Base-by-base conservation (phyloP, 352 stramenopile species). In the Nothophytophthora sp. region DNA sequence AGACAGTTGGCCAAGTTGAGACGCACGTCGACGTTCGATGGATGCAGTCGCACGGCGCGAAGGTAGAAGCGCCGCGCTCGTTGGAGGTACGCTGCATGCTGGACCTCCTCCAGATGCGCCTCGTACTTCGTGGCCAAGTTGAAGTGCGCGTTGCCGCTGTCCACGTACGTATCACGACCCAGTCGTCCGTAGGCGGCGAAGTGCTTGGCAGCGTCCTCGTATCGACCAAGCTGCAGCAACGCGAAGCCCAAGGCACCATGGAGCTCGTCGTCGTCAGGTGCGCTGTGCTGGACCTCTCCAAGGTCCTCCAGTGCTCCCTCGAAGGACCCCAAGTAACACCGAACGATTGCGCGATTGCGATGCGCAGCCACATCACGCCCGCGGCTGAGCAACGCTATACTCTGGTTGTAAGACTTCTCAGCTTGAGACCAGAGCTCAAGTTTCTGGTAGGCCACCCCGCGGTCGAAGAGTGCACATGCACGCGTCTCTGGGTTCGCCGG, bases 91-190 rank as follows among this genome's bases (percentile, higher is more conserved):
- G 34, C 41, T 4, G 54, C 28, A 47, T 79, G 68, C 34, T 74
- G 60, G 12, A 35, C 57, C 57, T 85, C 33, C 22, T 84, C 58
- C 6, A 90, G 43, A 3, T 60, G 56, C 13, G 19, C 39, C 20
- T 70, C 43, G 10, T 45, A 63, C 27, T 62, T 67, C 13, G 61
- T 73, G 8, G 63, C 81, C 43, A 92, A 51, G 47, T 82, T 92
- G 19, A 89, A 89, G 55, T 88, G 87, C 3, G 79, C 76, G 38
- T 90, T 92, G 35, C 76, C 81, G n/a, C 73, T 85, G 43, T 92
- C 81, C 0, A 69, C 70, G 35, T 81, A 86, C 5, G 79, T 89
- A 35, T 92, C 76, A 23, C 74, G 70, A 34, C 66, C 82, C 8
- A 83, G 42, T 0, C 77, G 67, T 11, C 81, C 79, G 50, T 87